These are phyloP conservation scores for Aureobasidium lini DNA, from an alignment of 2,329 filamentous ascomycete species.

Conservation along the genomic window DNA sequence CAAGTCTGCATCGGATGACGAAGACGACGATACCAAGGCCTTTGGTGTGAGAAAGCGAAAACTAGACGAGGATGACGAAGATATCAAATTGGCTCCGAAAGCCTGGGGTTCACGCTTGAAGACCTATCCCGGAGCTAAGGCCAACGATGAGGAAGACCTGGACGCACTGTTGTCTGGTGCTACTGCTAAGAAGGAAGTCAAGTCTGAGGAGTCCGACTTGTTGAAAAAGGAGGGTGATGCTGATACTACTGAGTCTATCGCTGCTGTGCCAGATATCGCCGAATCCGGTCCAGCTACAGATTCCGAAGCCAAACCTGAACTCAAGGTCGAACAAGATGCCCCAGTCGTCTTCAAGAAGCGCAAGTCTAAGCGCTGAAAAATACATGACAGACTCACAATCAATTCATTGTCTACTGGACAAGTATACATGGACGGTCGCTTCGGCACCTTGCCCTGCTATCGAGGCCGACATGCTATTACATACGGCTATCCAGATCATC, in stretches of 20 bases:
- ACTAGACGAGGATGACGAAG: slow-evolving; percentile 53
- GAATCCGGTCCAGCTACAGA: not conserved
- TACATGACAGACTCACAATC: not conserved
- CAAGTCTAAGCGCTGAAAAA: slow-evolving; percentile 41
- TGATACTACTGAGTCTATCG: slow-evolving; percentile 25
- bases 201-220: slow-evolving; percentile 24
- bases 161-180: slow-evolving; percentile 48
- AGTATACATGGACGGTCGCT: not conserved
- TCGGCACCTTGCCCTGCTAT: not conserved
- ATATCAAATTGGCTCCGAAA: slow-evolving; percentile 38
- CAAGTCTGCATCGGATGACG: slow-evolving; percentile 34
- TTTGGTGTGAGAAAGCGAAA: slow-evolving; percentile 59
- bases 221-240: slow-evolving; percentile 27
- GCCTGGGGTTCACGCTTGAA: slow-evolving; percentile 42
- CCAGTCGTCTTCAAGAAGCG: slow-evolving; percentile 72
- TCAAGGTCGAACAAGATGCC: slow-evolving; percentile 26
- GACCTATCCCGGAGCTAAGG: slow-evolving; percentile 36
- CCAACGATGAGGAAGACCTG: slow-evolving; percentile 48
- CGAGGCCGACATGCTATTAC: not conserved
- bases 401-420: not conserved
- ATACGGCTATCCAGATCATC: not conserved
- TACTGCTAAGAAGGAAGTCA: slow-evolving; percentile 24
- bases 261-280: slow-evolving; percentile 18
- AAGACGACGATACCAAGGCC: slow-evolving; percentile 33
- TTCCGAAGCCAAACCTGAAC: slow-evolving; percentile 2